These are phyloP conservation scores for Leptomonas seymouri DNA, from an alignment of 208 protist genomes.

Conservation along the genomic window DNA sequence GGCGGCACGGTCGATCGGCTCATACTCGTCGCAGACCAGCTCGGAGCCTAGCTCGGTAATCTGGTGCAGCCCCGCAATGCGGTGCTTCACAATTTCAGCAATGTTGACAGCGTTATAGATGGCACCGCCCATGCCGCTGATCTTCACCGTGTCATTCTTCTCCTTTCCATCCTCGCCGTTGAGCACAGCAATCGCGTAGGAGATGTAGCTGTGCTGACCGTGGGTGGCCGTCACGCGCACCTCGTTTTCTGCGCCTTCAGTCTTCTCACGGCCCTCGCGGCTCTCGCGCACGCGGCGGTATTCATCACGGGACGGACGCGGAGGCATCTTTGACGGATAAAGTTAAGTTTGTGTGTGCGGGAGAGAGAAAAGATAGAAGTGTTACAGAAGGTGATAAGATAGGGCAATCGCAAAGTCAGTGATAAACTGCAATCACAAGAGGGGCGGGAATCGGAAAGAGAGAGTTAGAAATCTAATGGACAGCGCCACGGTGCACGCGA, in stretches of 20 bases:
- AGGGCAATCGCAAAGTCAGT: neutral
- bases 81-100: constrained; percentile 92
- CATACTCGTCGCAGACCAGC: constrained; percentile 88
- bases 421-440: no score
- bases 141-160: constrained; percentile 87
- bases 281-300: constrained; percentile 70
- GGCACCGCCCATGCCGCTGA: constrained; percentile 89
- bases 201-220: constrained; percentile 89
- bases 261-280: constrained; percentile 59
- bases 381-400: constrained; percentile 4
- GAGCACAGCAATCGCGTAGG: constrained; percentile 86
- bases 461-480: no score
- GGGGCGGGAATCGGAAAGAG: no score
- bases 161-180: constrained; percentile 83
- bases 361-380: neutral
- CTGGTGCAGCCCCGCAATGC: constrained; percentile 91
- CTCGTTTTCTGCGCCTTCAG: constrained; percentile 82
- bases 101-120: constrained; percentile 94
- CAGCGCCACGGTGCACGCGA: no score
- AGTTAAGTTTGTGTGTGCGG: neutral
- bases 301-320: constrained; percentile 67
- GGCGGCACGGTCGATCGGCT: constrained; percentile 75
- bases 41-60: constrained; percentile 87
- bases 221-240: constrained; percentile 83
- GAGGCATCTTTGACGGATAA: constrained; percentile 38